Evolutionary conservation across 768 basidiomycete species (phyloP), one percentile per base, ranked within the genome.

Genomic region (Amanita inopinata): DNA sequence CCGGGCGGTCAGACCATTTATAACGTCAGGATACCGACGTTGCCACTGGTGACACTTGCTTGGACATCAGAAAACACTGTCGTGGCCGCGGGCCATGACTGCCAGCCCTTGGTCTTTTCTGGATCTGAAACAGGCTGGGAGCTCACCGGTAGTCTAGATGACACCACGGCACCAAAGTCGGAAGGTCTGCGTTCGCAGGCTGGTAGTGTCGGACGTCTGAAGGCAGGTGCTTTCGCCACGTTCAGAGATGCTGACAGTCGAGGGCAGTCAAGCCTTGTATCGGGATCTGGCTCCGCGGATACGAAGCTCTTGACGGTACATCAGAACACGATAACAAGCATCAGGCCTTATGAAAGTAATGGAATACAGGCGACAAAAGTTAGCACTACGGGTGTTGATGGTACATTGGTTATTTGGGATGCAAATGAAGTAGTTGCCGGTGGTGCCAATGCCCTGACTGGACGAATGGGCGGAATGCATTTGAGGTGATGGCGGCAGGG

Each of bases 321-420:
- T 58, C 96, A 98, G 72, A 99, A 99, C 67, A 96, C 93, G 27
- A 96, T 99, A 62, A 97, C 91, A n/a, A 82, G 72, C 51, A 71
- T 98, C 30, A 67, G 91, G 44, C 66, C 86, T 19, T 96, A 86
- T 54, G 82, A 82, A 48, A 67, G 64, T 1, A 50, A 54, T 2
- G 70, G 67, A 9, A 80, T 77, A 0, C 62, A 65, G 1, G 81
- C 97, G 3, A 67, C 63, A 35, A 76, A 75, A 54, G 83, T 99
- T 47, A 91, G 86, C 59, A 96, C 93, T 14, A 82, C 81, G 11
- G 96, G 93, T 1, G 88, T 93, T 24, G 96, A 98, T 63, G 96
- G 96, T 2, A 81, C 80, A 56, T 62, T 99, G 50, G 90, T 92
- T 9, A 70, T 99, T 40, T 99, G 96, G 96, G 72, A 82, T 47